These are phyloP conservation scores for Gynochthodes officinalis DNA, from an alignment of 257 asterid genomes.

Conservation along the genomic window DNA sequence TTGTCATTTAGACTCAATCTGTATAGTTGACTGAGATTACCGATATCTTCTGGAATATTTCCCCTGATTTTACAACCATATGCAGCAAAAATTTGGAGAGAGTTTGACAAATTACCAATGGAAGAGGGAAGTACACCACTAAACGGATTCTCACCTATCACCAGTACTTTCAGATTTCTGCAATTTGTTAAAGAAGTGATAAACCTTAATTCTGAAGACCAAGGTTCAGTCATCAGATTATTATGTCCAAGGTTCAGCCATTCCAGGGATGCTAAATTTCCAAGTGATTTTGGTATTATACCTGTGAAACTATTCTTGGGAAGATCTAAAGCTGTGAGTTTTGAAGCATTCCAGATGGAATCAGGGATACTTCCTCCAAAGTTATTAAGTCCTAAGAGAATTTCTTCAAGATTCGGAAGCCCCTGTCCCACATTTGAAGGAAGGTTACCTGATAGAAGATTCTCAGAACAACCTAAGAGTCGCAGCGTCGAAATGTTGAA, in stretches of 20 bases:
- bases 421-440: background rate
- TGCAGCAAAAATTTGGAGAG: background rate
- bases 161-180: background rate
- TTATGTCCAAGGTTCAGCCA: background rate
- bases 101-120: background rate
- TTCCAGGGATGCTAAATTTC: conserved; percentile 18
- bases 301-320: conserved; percentile 14
- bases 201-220: background rate
- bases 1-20: background rate
- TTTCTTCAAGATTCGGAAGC: background rate
- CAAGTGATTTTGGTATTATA: conserved; percentile 19
- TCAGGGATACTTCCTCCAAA: conserved; percentile 21
- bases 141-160: background rate
- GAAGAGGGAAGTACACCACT: background rate
- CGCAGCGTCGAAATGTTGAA: conserved; percentile 33
- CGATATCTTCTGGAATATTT: background rate
- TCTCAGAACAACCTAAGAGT: background rate
- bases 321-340: conserved; percentile 12
- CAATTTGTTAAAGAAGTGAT: conserved; percentile 9
- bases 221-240: conserved; percentile 3
- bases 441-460: conserved; percentile 2
- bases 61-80: background rate
- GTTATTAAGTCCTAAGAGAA: background rate
- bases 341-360: conserved; percentile 25
- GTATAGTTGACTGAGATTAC: background rate